Percentiles rank a stretch among this genome's conserved stretches.
phyloP scores from a whole-genome alignment of 257 asterid species.

The Jacaranda copaia region DNA sequence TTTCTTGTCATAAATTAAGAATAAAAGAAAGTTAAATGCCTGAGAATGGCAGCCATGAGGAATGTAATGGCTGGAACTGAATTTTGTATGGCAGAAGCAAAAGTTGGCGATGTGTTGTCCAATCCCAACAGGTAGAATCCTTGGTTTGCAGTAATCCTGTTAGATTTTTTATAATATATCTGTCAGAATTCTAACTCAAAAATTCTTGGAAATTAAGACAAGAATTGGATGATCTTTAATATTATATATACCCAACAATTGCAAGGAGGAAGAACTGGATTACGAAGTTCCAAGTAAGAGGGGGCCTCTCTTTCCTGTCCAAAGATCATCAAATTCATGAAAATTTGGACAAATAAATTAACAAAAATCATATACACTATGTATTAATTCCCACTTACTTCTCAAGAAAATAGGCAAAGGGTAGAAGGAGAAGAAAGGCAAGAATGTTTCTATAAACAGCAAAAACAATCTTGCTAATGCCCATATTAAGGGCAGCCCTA shows the following conservation, averaged over 20 bases:
- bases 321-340: background rate
- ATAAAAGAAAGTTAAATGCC: conserved; percentile 38
- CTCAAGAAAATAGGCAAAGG: conserved; percentile 96
- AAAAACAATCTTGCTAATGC: conserved; percentile 97
- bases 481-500: conserved; percentile 95
- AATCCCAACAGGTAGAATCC: conserved; percentile 94
- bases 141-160: conserved; percentile 95
- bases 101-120: conserved; percentile 95
- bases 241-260: conserved; percentile 72
- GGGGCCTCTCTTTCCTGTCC: conserved; percentile 96
- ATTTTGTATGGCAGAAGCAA: conserved; percentile 96
- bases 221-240: too few relatives aligned
- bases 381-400: conserved; percentile 48
- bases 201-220: background rate
- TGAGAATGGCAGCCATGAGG: conserved; percentile 84
- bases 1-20: background rate
- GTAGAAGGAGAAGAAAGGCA: conserved; percentile 89
- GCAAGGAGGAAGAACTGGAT: conserved; percentile 94
- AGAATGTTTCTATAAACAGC: conserved; percentile 91
- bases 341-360: background rate
- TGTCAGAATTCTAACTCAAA: background rate
- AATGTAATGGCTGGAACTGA: conserved; percentile 98
- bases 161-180: background rate
- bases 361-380: background rate
- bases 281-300: conserved; percentile 65